Evolutionary conservation across 768 basidiomycete genomes (phyloP), one percentile per base, ranked within the genome.

Genomic region (Melanogaster broomeanus): DNA sequence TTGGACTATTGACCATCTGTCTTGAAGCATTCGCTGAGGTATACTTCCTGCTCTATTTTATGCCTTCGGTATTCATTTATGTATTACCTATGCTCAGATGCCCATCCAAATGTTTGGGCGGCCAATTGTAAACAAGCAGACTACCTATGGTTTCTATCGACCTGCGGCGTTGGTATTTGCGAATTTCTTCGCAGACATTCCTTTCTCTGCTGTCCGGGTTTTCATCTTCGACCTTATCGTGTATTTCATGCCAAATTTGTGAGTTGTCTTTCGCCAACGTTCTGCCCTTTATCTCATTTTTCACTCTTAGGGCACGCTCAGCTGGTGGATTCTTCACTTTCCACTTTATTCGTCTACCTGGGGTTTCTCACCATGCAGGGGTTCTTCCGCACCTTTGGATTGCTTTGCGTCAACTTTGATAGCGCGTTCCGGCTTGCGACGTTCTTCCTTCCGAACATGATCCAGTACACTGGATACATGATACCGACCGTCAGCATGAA

Each of bases 101-200:
- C 83, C 86, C 3, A 72, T 76, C 42, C 85, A 90, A 70, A 90
- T 93, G 88, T 57, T 86, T 42, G 90, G 91, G 37, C 82, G 91
- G 5, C 86, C 90, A 0, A 87, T 88, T 58, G 68, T 87, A 43
- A 76, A 81, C 46, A 88, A 87, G 64, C 87, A 86, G 75, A 82
- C 79, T 1, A 72, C 66, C 27, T 88, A 82, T 58, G 77, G 83
- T 59, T 74, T 88, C 64, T 88, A 88, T 58, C 79, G 84, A 30
- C 81, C 87, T 2, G 78, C 83, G 9, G 83, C 85, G 2, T 72
- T 84, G 25, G 79, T 83, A 1, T 65, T 88, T 18, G 86, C 83
- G 4, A 86, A 87, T 57, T 84, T 84, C 3, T 59, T 88, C 10
- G 74, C 85, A 13, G 87, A 89, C 61, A 65, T 89, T 10, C 87